These are phyloP conservation scores for Penicillium sp. DNA, from an alignment of 2,329 filamentous ascomycete species.

Conservation along the genomic window DNA sequence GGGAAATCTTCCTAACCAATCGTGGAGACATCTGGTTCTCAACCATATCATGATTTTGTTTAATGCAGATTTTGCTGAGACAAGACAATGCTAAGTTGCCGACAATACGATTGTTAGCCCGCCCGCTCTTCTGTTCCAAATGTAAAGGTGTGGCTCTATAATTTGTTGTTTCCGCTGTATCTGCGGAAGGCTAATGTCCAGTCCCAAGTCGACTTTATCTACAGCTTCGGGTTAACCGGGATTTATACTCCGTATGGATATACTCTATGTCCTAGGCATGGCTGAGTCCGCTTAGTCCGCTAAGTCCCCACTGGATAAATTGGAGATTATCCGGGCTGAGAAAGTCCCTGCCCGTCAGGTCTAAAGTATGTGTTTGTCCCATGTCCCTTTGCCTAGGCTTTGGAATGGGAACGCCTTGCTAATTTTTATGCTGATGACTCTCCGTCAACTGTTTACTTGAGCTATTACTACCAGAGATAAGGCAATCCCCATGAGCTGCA, in stretches of 20 bases:
- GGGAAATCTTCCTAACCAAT: neutral
- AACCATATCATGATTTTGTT: neutral
- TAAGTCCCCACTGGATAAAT: neutral
- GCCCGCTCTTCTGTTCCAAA: neutral
- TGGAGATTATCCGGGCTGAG: neutral
- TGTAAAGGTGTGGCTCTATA: neutral
- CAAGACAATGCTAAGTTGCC: neutral
- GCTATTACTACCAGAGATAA: neutral
- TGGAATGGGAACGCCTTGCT: neutral
- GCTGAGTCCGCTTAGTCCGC: neutral
- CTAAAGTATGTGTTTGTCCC: neutral
- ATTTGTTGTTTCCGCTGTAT: neutral
- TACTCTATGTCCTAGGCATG: neutral
- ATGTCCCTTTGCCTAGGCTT: neutral
- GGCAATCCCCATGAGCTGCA: neutral
- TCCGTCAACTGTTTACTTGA: neutral
- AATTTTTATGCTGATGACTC: neutral
- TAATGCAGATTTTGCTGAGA: neutral
- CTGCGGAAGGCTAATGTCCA: neutral
- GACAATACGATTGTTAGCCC: neutral
- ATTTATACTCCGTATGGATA: neutral
- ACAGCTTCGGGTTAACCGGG: neutral
- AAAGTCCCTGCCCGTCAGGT: neutral
- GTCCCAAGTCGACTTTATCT: neutral
- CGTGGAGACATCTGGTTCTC: neutral